Evolutionary conservation across 257 asterid species (phyloP).

Genomic region (Craterostigma plantagineum): DNA sequence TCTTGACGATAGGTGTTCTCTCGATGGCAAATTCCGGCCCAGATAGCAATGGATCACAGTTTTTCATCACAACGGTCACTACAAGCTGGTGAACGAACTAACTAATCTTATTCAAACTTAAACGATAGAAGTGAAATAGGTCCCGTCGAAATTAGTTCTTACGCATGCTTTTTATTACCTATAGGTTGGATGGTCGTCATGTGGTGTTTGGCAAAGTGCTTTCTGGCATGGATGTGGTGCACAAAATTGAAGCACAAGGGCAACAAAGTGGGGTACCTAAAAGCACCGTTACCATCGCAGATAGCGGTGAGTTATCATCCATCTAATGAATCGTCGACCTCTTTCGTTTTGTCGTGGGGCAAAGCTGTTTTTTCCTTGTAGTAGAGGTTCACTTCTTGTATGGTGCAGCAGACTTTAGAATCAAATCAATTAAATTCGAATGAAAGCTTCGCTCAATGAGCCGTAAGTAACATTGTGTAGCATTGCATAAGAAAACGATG

Average conservation of each 20-base stretch:
- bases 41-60: slow-evolving; percentile 85
- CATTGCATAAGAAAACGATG: no score
- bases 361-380: no score
- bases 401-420: no score
- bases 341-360: background rate
- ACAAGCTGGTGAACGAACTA: slow-evolving; percentile 55
- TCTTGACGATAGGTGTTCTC: slow-evolving; percentile 31
- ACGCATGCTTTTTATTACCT: background rate
- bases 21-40: slow-evolving; percentile 90
- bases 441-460: no score
- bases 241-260: slow-evolving; percentile 58
- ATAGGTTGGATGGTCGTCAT: slow-evolving; percentile 84
- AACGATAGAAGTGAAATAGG: background rate
- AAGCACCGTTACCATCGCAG: slow-evolving; percentile 32
- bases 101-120: background rate
- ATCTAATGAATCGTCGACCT: slow-evolving; percentile 8
- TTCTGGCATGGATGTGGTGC: slow-evolving; percentile 76
- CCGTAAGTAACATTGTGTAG: no score
- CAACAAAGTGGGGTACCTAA: slow-evolving; percentile 43
- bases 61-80: slow-evolving; percentile 56
- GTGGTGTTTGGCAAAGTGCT: slow-evolving; percentile 89
- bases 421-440: no score
- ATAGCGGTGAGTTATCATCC: slow-evolving; percentile 52
- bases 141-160: background rate
- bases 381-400: no score